Evolutionary conservation across 2,329 filamentous ascomycete species (phyloP), one percentile per base, ranked within the genome.

Genomic region (Sclerotinia glacialis): DNA sequence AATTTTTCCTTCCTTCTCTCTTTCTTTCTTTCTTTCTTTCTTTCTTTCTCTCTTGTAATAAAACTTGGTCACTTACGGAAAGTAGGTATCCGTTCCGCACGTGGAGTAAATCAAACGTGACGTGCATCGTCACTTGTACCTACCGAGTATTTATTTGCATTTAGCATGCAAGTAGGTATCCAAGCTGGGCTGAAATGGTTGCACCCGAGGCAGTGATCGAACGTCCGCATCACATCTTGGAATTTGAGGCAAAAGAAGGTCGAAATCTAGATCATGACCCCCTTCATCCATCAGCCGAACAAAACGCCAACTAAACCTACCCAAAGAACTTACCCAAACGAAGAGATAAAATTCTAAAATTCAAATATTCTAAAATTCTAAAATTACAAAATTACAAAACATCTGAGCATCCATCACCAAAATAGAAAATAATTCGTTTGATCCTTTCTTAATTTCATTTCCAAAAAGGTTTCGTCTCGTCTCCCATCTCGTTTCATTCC

Each of bases 21-120:
- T 26, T 44, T 31, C 18, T 16, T 44, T 31, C 40, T 42, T 28
- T 23, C 16, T 21, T n/a, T 31, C 23, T 26, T 28, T 31, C 11
- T 23, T 31, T 31, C 26, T 55, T 42, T 23, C 23, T 40, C 14
- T 59, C 55, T 34, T 34, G 12, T 3, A 34, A 42, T 8, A 53
- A 47, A 34, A 58, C 34, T 31, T 26, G 62, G 28, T 58, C 44
- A 59, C 31, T 59, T 65, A 50, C 31, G 50, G 28, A 31, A 65
- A 49, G 63, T 52, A 60, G 12, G 44, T 60, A 65, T 42, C 63
- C 54, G 54, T 47, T 21, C 54, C 54, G 23, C 63, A 65, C 46
- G 63, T 60, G 63, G 54, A 50, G 21, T 44, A 18, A 47, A 59
- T 37, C 55, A 59, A 50, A 52, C 63, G 63, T 65, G 63, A 65